These are phyloP conservation scores for Venturia pyrina DNA, from an alignment of 2,329 filamentous ascomycete genomes.

Conservation along the genomic window DNA sequence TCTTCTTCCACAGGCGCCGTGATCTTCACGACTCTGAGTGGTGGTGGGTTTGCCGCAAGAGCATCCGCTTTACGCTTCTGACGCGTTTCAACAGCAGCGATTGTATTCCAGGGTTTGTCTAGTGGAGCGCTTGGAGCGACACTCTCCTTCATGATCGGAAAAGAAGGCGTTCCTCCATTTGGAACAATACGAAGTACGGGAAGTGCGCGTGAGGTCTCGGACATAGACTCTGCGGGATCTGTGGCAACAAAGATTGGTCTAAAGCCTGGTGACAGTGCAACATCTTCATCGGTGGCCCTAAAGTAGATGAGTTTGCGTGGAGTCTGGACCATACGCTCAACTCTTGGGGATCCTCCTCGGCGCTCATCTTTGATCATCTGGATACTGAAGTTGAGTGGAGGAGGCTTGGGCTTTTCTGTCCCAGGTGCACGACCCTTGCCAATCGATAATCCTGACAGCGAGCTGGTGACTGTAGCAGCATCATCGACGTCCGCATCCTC, in stretches of 20 bases:
- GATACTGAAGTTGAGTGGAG: background rate
- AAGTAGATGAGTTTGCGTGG: background rate
- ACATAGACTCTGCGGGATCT: background rate
- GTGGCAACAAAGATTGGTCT: background rate
- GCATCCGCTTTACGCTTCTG: background rate
- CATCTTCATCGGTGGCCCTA: background rate
- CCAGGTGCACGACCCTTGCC: background rate
- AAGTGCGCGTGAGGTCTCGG: background rate
- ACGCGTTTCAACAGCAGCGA: background rate
- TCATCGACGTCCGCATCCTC: background rate
- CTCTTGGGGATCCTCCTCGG: background rate
- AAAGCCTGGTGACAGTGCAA: background rate
- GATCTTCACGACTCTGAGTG: background rate
- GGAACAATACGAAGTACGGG: background rate
- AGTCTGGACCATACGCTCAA: background rate
- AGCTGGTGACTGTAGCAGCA: background rate
- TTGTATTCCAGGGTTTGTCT: background rate
- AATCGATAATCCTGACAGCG: background rate
- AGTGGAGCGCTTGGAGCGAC: background rate
- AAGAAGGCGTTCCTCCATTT: background rate
- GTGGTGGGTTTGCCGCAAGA: background rate
- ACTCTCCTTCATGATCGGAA: background rate
- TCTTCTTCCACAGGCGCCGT: background rate
- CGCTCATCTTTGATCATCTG: conserved; percentile 6
- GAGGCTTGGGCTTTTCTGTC: background rate